phyloP scores from a whole-genome alignment of 1,284 basidiomycete genomes.

The Vanrija sp. region DNA sequence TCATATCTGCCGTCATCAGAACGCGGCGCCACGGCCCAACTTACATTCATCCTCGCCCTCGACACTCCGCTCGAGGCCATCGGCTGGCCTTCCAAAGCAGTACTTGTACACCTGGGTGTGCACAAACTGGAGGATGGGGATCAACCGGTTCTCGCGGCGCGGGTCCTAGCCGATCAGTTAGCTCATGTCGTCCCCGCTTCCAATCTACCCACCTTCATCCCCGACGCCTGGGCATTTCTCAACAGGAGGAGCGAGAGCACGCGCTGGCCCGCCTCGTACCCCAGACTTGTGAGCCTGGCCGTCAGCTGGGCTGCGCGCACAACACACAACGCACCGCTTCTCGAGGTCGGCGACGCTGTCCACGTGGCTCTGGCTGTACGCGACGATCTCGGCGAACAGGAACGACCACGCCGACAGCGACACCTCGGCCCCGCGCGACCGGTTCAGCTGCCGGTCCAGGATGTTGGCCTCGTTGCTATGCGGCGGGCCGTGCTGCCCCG shows the following conservation, averaged over 20 bases:
- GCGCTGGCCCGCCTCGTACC: conserved; percentile 80
- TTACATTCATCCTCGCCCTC: conserved; percentile 92
- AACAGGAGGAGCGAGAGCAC: conserved; percentile 56
- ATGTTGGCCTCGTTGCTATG: conserved; percentile 40
- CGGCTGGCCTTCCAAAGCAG: conserved; percentile 87
- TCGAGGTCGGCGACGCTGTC: conserved; percentile 93
- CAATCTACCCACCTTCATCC: conserved; percentile 56
- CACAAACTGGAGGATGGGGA: conserved; percentile 83
- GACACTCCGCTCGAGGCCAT: conserved; percentile 90
- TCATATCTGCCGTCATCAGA: conserved; percentile 79
- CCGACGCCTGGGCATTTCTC: conserved; percentile 41
- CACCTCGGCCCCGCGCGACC: conserved; percentile 73
- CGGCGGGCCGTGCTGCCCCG: neutral
- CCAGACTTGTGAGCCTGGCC: conserved; percentile 76
- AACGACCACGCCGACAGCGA: conserved; percentile 78
- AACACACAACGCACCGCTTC: conserved; percentile 55
- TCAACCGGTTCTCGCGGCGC: conserved; percentile 79
- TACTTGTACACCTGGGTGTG: conserved; percentile 92
- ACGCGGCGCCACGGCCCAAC: conserved; percentile 34
- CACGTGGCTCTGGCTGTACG: conserved; percentile 93
- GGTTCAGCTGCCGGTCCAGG: conserved; percentile 80
- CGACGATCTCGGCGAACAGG: conserved; percentile 83
- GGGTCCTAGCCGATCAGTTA: conserved; percentile 64
- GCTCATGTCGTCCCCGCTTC: conserved; percentile 43
- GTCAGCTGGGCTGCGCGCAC: neutral